phyloP scores from a whole-genome alignment of 495 filamentous ascomycete species.

The Lasiosphaeris hirsuta region DNA sequence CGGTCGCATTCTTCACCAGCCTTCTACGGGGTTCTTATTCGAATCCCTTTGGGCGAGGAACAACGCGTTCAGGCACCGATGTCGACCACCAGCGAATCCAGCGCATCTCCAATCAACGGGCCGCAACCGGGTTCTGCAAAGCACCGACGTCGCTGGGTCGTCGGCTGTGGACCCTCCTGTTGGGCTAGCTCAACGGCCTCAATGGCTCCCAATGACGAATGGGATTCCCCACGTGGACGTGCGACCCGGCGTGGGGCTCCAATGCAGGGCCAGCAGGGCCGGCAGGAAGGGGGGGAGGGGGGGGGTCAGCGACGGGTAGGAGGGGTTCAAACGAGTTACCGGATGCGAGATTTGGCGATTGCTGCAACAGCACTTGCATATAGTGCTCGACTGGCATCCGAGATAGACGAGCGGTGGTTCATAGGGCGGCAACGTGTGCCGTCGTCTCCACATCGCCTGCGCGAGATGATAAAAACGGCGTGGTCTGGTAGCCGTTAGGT shows the following conservation, averaged over 20 bases:
- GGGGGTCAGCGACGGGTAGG: not conserved
- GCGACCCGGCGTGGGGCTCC: slow-evolving; percentile 13
- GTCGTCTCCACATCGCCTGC: not conserved
- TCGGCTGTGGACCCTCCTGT: not conserved
- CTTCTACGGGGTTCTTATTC: too few species aligned
- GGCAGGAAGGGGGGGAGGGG: slow-evolving; percentile 3
- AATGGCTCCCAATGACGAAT: slow-evolving; percentile 7
- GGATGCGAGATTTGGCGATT: not conserved
- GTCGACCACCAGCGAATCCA: too few species aligned
- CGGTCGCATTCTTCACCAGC: too few species aligned
- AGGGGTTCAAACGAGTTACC: not conserved
- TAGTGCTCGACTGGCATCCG: not conserved
- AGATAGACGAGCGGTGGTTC: slow-evolving; percentile 8
- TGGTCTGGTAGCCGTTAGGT: slow-evolving; percentile 12
- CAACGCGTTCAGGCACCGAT: too few species aligned
- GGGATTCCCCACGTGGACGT: slow-evolving; percentile 21
- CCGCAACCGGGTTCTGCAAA: too few species aligned
- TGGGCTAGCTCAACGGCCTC: not conserved
- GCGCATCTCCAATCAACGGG: too few species aligned
- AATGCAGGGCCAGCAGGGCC: slow-evolving; percentile 8
- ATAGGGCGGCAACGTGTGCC: not conserved
- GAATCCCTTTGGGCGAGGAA: too few species aligned
- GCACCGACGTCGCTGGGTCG: not conserved
- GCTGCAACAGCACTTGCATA: too few species aligned
- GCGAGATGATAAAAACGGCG: slow-evolving; percentile 1